Evolutionary conservation across 2,329 filamentous ascomycete genomes (phyloP).

Genomic region (Fusarium piperis): DNA sequence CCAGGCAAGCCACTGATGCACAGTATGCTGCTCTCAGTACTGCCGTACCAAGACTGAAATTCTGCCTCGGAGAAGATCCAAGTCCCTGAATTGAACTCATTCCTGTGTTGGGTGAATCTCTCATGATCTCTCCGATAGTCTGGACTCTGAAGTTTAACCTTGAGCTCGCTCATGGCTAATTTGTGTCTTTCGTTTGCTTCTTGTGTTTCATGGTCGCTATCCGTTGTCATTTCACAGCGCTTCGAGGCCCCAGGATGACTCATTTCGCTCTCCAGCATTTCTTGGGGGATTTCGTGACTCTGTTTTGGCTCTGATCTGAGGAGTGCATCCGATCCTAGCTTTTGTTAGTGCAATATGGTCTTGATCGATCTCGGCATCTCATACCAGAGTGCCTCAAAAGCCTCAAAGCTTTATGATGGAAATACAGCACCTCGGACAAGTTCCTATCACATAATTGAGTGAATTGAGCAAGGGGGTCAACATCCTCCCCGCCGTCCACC

Average conservation of each 20-base stretch:
- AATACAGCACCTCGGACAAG: slow-evolving; percentile 4
- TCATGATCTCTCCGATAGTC: slow-evolving; percentile 7
- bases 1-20: slow-evolving; percentile 15
- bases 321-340: not conserved
- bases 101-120: not conserved
- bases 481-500: not conserved
- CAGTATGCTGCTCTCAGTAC: not conserved
- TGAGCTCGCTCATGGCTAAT: not conserved
- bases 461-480: not conserved
- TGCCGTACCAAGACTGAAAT: slow-evolving; percentile 8
- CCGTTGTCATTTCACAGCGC: not conserved
- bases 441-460: not conserved
- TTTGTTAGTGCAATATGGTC: not conserved
- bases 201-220: not conserved
- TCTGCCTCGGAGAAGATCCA: slow-evolving; percentile 9
- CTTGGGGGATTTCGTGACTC: not conserved
- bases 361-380: not conserved
- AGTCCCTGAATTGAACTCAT: not conserved
- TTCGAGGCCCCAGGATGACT: not conserved
- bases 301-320: slow-evolving; percentile 7
- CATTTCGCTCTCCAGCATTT: slow-evolving; percentile 3
- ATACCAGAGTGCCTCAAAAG: slow-evolving; percentile 6
- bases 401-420: slow-evolving; percentile 6
- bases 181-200: not conserved
- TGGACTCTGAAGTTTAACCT: slow-evolving; percentile 1